phyloP scores from a whole-genome alignment of 345 rosid genomes.

The Lepidium africanum region DNA sequence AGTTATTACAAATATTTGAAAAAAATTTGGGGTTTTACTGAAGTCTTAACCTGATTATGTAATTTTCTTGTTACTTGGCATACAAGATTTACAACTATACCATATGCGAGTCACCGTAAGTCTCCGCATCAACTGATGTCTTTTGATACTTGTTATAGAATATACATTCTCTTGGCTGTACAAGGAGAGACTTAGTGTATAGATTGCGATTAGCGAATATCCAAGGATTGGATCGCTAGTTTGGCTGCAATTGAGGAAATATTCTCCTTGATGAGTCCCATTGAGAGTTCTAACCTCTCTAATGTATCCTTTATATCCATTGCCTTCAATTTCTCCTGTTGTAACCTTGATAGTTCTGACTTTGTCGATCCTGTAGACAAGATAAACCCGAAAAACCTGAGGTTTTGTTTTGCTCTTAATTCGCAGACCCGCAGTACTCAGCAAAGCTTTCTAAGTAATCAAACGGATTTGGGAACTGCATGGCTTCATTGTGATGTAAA shows the following conservation, averaged over 20 bases:
- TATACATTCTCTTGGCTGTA: not conserved
- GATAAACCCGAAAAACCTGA: not conserved
- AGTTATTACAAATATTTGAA: too few species aligned
- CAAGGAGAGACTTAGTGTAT: not conserved
- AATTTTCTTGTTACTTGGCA: too few species aligned
- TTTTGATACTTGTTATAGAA: too few species aligned
- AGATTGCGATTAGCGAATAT: slow-evolving; percentile 11
- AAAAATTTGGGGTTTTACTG: too few species aligned
- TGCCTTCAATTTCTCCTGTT: slow-evolving; percentile 48
- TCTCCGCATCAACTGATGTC: too few species aligned
- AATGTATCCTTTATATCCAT: slow-evolving; percentile 59
- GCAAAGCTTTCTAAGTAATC: not conserved
- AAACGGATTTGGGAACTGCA: not conserved
- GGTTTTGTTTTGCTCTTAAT: not conserved
- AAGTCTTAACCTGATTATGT: too few species aligned
- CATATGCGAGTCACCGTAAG: too few species aligned
- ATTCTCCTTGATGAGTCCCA: slow-evolving; percentile 43
- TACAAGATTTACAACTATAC: too few species aligned
- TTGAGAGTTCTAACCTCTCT: slow-evolving; percentile 49
- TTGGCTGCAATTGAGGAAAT: slow-evolving; percentile 66
- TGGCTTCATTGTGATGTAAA: not conserved
- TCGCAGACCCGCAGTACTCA: not conserved
- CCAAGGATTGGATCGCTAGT: slow-evolving; percentile 73
- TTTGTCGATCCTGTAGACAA: slow-evolving; percentile 43
- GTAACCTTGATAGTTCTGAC: slow-evolving; percentile 56